Evolutionary conservation across 352 stramenopile species (phyloP).

Genomic region (Phytopythium mirpurense): DNA sequence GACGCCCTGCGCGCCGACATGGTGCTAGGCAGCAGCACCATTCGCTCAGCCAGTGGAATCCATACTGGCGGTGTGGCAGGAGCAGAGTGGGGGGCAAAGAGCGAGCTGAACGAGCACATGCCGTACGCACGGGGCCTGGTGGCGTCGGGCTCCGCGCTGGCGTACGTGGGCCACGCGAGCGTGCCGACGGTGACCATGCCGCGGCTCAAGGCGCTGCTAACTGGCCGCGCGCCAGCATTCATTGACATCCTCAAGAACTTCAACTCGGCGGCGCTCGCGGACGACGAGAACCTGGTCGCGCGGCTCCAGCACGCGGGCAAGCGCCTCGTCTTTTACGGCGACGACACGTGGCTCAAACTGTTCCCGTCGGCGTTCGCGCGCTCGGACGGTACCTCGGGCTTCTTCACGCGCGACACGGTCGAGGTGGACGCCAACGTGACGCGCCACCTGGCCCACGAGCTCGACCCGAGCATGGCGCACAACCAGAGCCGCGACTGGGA

Average conservation of each 20-base stretch:
- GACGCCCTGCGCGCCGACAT: constrained; percentile 86
- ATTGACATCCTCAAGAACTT: constrained; percentile 91
- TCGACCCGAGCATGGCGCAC: constrained; percentile 66
- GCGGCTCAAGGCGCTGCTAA: constrained; percentile 82
- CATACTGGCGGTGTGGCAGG: not conserved
- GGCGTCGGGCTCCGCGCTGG: constrained; percentile 37
- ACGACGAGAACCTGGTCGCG: constrained; percentile 68
- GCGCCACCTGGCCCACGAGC: constrained; percentile 73
- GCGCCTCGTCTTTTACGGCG: constrained; percentile 83
- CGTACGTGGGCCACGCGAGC: constrained; percentile 75
- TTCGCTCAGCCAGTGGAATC: constrained; percentile 18
- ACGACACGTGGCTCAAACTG: constrained; percentile 89
- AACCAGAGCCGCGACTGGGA: constrained; percentile 78
- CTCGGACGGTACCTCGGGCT: constrained; percentile 76
- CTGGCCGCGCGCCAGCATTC: constrained; percentile 80
- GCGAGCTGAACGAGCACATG: constrained; percentile 65
- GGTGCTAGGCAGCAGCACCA: constrained; percentile 61
- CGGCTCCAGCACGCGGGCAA: constrained; percentile 38
- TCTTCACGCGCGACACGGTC: constrained; percentile 86
- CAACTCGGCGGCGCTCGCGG: constrained; percentile 71
- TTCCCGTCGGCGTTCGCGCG: constrained; percentile 72
- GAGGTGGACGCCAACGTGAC: constrained; percentile 87
- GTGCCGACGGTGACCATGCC: constrained; percentile 89
- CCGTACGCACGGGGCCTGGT: constrained; percentile 56
- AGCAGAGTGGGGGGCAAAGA: constrained; percentile 2